Evolutionary conservation across 805 yeast species (phyloP), one percentile per base, ranked within the genome.

Genomic region (Ogataea methanolica): DNA sequence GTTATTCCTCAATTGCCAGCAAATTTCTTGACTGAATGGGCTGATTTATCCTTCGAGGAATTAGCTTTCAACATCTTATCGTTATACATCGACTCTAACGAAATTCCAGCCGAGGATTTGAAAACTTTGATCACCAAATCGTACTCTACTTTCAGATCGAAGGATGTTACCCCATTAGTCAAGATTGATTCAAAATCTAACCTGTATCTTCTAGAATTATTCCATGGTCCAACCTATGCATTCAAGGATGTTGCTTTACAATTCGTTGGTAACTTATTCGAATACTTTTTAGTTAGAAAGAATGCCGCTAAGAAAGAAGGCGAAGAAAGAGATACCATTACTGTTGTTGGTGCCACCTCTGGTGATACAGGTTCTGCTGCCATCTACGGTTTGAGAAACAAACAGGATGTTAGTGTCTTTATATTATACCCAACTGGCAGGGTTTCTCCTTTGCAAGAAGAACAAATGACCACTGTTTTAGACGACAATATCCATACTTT

Each of bases 351-450:
- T 62, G 99, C 99, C 39, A 94, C 99, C 26, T 86, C 96, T 41
- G 99, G 99, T 63, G 99, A 94, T 63, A 94, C 99, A 41, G 99
- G 99, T 50, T 87, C 96, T 45, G 99, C 99, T 46, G 99, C 99
- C 53, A 94, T 94, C 57, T 94, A 94, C 70, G 99, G 99, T 46
- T 78, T 94, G 57, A 80, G 99, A 72, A 95, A 95, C 67, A 94
- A 94, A 72, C 87, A 90, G 70, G 98, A 94, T 67, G 97, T 94
- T n/a, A 86, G 95, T 31, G 99, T 94, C 21, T 94, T 94, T 70
- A 94, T 94, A 55, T 73, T 94, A 59, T 94, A 92, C 65, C 99
- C 99, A 60, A 88, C 96, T 8, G 99, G 98, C 43, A 83, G 97
- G 67, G 94, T 94, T 48, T 91, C 98, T 34, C 97, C 97, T 39